Evolutionary conservation across 2,329 filamentous ascomycete species (phyloP), one percentile per base, ranked within the genome.

Genomic region (Penicillium sp.): DNA sequence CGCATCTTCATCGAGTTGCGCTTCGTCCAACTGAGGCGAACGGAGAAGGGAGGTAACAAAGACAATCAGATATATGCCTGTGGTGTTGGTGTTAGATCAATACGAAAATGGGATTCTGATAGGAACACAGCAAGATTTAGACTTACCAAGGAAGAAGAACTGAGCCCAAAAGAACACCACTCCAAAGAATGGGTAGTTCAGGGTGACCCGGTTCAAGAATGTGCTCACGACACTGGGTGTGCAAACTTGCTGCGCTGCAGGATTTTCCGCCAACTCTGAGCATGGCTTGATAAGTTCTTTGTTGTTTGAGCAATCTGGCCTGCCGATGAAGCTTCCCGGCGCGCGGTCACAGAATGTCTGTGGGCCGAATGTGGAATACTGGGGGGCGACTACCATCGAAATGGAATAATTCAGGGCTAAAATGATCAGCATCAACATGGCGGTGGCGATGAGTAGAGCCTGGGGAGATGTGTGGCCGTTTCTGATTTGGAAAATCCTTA

Each of bases 141-240:
- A 37, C 71, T 66, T 73, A 79, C 79, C 89, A 43, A 99, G 77
- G 78, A 99, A 97, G 13, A 84, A 89, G 71, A 97, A 97, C 69
- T 99, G 94, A 0, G 92, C 90, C 92, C 93, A 99, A 75, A 97
- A 99, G 65, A 91, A 85, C n/a, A 97, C 79, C 12, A 89, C 86
- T 12, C 94, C 94, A 70, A 99, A 96, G 72, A 97, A 91, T 6
- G 94, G 93, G 83, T 94, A 99, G 72, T 95, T 96, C 70, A 96
- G 84, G 23, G 90, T 93, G 60, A 97, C 86, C 45, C 93, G 87
- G 75, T 97, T 97, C 63, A 99, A 82, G 76, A 99, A 96, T 0
- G 91, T 96, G 59, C 90, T 94, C 73, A 93, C 89, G 38, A 97
- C 87, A 23, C 89, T 93, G 0, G 94, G 92, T 0, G 93, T 97